A percentile compares a stretch with the other conserved stretches of the same genome.
phyloP scores from a whole-genome alignment of 2,329 filamentous ascomycete genomes.

The Gyromitra esculenta region DNA sequence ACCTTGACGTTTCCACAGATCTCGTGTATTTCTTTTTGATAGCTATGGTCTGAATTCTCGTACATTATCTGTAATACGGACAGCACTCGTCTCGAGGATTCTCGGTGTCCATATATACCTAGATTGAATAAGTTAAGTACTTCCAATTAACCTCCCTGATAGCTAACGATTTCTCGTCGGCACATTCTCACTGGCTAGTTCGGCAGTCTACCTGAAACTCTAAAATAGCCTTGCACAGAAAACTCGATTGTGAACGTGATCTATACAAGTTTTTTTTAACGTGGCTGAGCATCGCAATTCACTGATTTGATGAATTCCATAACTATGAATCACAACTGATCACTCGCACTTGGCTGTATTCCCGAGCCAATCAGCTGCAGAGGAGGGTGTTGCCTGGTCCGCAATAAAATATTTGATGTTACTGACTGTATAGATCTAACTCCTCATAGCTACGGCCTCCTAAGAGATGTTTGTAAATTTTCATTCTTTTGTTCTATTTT shows the following conservation, averaged over 20 bases:
- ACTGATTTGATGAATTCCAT: background rate
- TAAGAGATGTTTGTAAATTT: slow-evolving; percentile 2
- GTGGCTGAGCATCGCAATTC: slow-evolving; percentile 34
- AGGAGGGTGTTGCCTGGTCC: background rate
- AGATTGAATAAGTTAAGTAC: background rate
- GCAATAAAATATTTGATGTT: slow-evolving; percentile 8
- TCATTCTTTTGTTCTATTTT: slow-evolving; percentile 30
- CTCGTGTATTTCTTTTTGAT: background rate
- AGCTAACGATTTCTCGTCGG: background rate
- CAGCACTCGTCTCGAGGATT: background rate
- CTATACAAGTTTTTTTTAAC: background rate
- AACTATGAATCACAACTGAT: background rate
- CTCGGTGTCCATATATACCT: background rate
- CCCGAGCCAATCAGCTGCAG: background rate
- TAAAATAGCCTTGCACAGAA: slow-evolving; percentile 4
- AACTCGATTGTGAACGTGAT: background rate
- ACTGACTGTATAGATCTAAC: background rate
- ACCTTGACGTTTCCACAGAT: background rate
- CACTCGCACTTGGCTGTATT: slow-evolving; percentile 26
- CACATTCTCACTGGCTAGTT: background rate
- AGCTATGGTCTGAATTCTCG: no score
- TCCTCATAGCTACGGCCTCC: background rate
- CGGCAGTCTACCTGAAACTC: background rate
- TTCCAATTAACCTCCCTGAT: background rate
- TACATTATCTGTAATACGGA: no score